These are phyloP conservation scores for Davidsoniella neocaledoniae DNA, from an alignment of 2,329 filamentous ascomycete genomes.

Conservation along the genomic window DNA sequence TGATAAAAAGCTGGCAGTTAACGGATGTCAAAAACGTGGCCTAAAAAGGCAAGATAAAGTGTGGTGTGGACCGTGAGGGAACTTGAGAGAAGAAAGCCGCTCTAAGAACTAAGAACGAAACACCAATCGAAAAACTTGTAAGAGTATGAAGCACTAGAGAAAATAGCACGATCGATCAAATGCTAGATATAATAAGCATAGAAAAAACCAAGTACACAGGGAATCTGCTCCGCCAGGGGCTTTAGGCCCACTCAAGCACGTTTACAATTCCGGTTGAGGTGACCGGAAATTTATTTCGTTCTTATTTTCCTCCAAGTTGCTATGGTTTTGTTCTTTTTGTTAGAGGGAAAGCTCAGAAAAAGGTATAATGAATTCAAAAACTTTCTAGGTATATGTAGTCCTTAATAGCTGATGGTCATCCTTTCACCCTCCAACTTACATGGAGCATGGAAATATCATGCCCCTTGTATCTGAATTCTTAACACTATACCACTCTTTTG, in stretches of 20 bases:
- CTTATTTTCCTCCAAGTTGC: no score
- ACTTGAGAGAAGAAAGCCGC: no score
- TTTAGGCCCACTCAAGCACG: not conserved
- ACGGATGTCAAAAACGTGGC: not conserved
- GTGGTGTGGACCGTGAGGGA: not conserved
- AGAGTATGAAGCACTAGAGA: not conserved
- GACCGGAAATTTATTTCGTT: not conserved
- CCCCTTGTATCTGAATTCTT: no score
- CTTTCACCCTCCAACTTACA: no score
- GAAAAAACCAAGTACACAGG: not conserved
- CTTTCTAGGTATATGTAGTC: no score
- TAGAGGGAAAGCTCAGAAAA: no score
- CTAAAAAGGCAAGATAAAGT: not conserved
- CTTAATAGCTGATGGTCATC: no score
- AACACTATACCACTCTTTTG: no score
- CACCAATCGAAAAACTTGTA: not conserved
- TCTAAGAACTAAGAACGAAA: not conserved
- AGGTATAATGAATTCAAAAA: no score
- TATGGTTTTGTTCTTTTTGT: no score
- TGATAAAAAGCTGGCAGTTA: no score
- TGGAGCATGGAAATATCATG: no score
- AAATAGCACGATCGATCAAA: not conserved
- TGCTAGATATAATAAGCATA: not conserved
- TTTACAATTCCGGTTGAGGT: conserved; percentile 7
- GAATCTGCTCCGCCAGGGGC: not conserved